phyloP scores from a whole-genome alignment of 345 rosid genomes.

The Salix dunnii region DNA sequence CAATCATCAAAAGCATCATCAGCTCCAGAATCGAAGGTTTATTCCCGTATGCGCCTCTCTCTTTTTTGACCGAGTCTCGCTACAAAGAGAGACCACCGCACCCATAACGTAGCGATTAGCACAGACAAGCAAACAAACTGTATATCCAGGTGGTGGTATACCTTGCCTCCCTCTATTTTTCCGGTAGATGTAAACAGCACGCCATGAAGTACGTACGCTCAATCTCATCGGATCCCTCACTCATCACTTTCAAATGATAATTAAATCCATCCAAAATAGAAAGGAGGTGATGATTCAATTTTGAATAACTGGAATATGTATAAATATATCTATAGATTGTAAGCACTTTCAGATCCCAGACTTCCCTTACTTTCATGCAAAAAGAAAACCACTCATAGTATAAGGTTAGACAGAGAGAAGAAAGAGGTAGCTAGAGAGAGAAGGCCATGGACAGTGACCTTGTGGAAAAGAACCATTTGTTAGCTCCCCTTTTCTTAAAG shows the following conservation, averaged over 20 bases:
- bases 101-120: not conserved
- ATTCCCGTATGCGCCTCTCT: slow-evolving; percentile 19
- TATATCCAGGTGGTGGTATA: not conserved
- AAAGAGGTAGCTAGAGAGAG: slow-evolving; percentile 4
- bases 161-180: not conserved
- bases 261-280: slow-evolving; percentile 12
- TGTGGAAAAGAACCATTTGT: slow-evolving; percentile 33
- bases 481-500: slow-evolving; percentile 39
- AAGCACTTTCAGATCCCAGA: slow-evolving; percentile 28
- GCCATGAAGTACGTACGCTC: slow-evolving; percentile 24
- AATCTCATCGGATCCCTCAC: slow-evolving; percentile 51
- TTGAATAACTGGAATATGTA: not conserved
- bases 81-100: not conserved
- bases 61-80: slow-evolving; percentile 39
- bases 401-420: slow-evolving; percentile 5
- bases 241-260: slow-evolving; percentile 48
- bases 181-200: slow-evolving; percentile 18
- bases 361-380: slow-evolving; percentile 60
- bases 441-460: slow-evolving; percentile 25
- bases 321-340: slow-evolving; percentile 18
- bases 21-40: slow-evolving; percentile 15
- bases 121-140: not conserved
- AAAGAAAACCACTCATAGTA: not conserved
- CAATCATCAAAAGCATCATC: slow-evolving; percentile 37
- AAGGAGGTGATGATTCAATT: slow-evolving; percentile 3